Evolutionary conservation across 2,329 filamentous ascomycete species (phyloP), one percentile per base, ranked within the genome.

Genomic region (Leptosphaerulina australis): DNA sequence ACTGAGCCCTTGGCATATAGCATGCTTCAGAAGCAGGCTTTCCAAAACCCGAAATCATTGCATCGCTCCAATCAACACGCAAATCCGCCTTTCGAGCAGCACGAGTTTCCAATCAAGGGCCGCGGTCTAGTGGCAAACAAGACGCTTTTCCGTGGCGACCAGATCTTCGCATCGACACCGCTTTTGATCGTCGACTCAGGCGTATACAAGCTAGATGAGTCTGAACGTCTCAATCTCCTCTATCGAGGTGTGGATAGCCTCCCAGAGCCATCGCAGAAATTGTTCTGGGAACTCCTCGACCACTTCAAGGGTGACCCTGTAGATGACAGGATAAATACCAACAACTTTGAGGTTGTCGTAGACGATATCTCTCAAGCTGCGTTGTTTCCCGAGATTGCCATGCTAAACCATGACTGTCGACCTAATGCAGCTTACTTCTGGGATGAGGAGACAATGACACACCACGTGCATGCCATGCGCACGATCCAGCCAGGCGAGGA

Each of bases 361-460:
- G 57, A 64, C 36, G 62, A 59, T 17, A 31, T 58, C 3, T 30
- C 43, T 2, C 62, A 65, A n/a, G 64, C 64, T n/a, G 67, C 50
- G 2, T 48, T 71, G 0, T 59, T 72, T 22, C 69, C 69, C 0
- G 68, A 71, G 33, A 71, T 71, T 29, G 68, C 69, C 8, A 68
- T 71, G 62, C 38, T 71, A 25, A 72, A 72, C 53, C 69, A 72
- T 50, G 69, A 72, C 48, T 72, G 68, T 54, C 46, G 69, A 3
- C 67, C 69, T 6, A 73, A 75, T 22, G 73, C 74, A 1, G 75
- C 74, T 15, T 72, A 75, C 50, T 74, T 74, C 55, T 71, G 71
- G 38, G 74, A 76, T 50, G 60, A 66, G 17, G 45, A 66, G 14
- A 70, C 65, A 8, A 48, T 77, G 36, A 72, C 68, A 11, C 74